phyloP scores from a whole-genome alignment of 345 rosid genomes.

The Erodium maritimum region DNA sequence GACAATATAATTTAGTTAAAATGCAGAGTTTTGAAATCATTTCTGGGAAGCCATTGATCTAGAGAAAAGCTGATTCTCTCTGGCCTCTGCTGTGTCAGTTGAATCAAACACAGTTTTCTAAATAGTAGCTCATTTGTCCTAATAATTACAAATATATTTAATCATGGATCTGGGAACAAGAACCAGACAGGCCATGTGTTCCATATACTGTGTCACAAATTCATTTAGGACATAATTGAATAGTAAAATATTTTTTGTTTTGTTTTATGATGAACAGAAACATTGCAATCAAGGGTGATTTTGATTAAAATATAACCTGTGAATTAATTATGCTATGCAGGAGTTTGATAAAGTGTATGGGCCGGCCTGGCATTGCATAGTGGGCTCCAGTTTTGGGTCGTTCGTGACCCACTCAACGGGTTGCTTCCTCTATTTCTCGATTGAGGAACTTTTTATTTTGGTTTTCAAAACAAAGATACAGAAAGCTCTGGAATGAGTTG shows the following conservation, averaged over 20 bases:
- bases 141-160: too few species aligned
- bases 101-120: not conserved
- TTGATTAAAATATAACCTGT: not conserved
- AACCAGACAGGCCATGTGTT: conserved; percentile 30
- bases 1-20: too few species aligned
- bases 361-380: conserved; percentile 95
- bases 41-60: too few species aligned
- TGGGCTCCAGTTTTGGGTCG: conserved; percentile 78
- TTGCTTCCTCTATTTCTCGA: conserved; percentile 71
- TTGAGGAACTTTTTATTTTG: conserved; percentile 59
- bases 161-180: conserved; percentile 1
- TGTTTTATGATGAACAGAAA: too few species aligned
- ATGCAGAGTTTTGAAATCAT: too few species aligned
- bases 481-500: conserved; percentile 13
- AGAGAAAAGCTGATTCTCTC: too few species aligned
- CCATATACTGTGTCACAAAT: not conserved
- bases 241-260: too few species aligned
- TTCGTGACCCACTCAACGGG: conserved; percentile 78
- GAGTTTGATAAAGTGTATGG: conserved; percentile 85
- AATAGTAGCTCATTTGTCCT: too few species aligned
- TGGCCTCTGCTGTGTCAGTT: not conserved
- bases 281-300: too few species aligned
- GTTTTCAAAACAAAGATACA: conserved; percentile 67
- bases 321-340: conserved; percentile 22
- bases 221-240: too few species aligned